These are phyloP conservation scores for Gaeumannomyces tritici DNA, from an alignment of 2,329 filamentous ascomycete species.

Conservation along the genomic window DNA sequence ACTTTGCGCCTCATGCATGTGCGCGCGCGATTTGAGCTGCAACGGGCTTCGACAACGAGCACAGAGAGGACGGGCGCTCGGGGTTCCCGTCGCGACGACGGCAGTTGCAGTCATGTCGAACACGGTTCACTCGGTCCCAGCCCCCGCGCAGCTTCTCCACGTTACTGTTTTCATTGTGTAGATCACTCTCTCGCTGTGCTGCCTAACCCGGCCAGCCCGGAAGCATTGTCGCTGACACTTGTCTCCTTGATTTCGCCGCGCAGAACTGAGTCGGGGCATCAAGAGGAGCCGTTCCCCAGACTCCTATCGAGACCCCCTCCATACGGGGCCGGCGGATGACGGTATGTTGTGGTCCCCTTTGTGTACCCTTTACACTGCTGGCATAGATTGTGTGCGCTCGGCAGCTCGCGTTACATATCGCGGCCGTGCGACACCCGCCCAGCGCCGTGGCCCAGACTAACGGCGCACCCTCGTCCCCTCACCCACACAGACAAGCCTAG, in stretches of 20 bases:
- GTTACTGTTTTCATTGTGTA: not conserved
- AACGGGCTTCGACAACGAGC: not conserved
- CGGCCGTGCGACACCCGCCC: conserved; percentile 17
- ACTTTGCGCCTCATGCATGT: not conserved
- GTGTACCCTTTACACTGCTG: conserved; percentile 3
- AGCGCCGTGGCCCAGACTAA: not conserved
- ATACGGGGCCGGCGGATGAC: conserved; percentile 53
- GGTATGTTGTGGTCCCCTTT: conserved; percentile 48
- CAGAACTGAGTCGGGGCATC: conserved; percentile 43
- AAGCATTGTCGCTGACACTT: conserved; percentile 1
- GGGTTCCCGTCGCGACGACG: not conserved
- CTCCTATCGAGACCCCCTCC: conserved; percentile 44
- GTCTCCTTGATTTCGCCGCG: not conserved
- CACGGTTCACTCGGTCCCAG: not conserved
- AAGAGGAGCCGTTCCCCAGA: conserved; percentile 76
- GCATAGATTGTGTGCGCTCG: not conserved
- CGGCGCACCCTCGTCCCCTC: not conserved
- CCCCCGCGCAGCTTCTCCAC: not conserved
- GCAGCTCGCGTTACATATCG: conserved; percentile 19
- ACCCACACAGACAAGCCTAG: conserved; percentile 34
- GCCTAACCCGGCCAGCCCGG: too few species aligned
- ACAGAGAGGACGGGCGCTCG: not conserved
- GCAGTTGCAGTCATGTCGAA: not conserved
- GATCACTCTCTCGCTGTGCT: not conserved
- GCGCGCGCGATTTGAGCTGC: not conserved